Conservation (phyloP, 495 filamentous ascomycete species). For the Talaromyces liani region DNA sequence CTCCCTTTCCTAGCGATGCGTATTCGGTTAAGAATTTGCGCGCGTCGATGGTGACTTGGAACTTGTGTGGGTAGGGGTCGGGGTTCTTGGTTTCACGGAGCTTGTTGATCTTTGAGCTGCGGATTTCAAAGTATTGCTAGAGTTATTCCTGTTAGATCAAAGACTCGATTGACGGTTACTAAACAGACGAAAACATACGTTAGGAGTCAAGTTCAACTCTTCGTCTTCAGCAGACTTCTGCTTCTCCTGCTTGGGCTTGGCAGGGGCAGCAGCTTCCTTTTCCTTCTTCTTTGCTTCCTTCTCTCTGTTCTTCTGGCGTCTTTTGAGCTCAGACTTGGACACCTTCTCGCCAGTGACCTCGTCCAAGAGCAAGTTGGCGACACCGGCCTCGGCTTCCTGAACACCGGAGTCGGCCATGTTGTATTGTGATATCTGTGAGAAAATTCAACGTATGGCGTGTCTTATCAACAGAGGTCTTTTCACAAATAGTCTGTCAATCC, state of each 20-base stretch:
- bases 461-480: not conserved
- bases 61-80: conserved; percentile 97
- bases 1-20: conserved; percentile 73
- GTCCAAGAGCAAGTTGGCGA: conserved; percentile 72
- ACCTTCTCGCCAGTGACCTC: conserved; percentile 78
- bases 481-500: not conserved
- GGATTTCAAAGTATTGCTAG: conserved; percentile 97
- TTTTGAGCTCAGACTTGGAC: conserved; percentile 91
- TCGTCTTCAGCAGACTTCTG: conserved; percentile 60
- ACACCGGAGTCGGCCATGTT: conserved; percentile 42
- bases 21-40: conserved; percentile 69
- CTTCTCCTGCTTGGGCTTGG: conserved; percentile 57
- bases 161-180: not conserved
- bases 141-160: not conserved
- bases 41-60: conserved; percentile 74
- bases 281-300: conserved; percentile 81
- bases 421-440: not conserved
- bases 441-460: not conserved
- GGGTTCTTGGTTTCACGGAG: conserved; percentile 72
- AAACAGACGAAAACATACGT: conserved; percentile 46
- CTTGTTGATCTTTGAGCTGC: conserved; percentile 76
- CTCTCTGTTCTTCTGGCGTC: conserved; percentile 84
- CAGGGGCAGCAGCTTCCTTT: conserved; percentile 69
- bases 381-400: conserved; percentile 52
- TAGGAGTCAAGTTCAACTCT: conserved; percentile 80